These are phyloP conservation scores for Phytophthora fragariae DNA, from an alignment of 352 stramenopile species.

Conservation along the genomic window DNA sequence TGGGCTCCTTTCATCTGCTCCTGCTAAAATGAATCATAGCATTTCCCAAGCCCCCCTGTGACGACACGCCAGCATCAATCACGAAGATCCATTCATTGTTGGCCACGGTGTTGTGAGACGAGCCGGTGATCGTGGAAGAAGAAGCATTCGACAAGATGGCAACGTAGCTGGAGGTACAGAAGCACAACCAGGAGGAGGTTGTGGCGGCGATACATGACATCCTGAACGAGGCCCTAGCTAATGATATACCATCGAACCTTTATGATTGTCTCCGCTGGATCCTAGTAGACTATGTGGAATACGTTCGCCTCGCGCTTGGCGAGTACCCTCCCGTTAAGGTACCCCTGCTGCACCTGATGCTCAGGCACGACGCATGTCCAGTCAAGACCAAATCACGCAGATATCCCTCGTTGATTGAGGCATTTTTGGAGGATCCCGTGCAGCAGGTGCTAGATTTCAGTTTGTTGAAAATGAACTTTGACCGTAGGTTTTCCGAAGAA, in stretches of 20 bases:
- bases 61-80: background rate
- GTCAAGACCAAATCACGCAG: background rate
- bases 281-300: background rate
- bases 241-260: background rate
- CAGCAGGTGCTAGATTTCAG: background rate
- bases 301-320: background rate
- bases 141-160: background rate
- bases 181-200: background rate
- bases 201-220: background rate
- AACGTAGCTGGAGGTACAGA: background rate
- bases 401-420: background rate
- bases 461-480: background rate
- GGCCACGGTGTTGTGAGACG: background rate
- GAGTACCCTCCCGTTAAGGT: background rate
- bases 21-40: background rate
- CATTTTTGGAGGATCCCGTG: background rate
- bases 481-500: background rate
- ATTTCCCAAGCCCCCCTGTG: background rate
- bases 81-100: background rate
- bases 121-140: background rate
- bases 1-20: background rate
- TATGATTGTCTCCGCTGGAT: background rate
- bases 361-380: background rate
- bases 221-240: background rate
- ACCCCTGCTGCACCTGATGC: background rate